Conservation (phyloP, 371 early-diverging fungal species). For the Capniomyces stellatus region DNA sequence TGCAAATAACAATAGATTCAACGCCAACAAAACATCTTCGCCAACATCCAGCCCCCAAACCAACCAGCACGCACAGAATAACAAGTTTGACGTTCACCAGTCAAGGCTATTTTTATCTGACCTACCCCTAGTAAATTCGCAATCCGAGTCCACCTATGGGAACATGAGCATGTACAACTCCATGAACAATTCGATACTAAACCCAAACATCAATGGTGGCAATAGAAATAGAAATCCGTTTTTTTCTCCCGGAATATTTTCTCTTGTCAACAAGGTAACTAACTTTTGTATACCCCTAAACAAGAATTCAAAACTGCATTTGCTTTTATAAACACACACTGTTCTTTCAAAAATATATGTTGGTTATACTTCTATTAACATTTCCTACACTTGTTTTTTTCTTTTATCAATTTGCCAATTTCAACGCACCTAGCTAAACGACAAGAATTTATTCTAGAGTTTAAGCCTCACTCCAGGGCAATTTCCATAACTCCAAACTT, state of each 20-base stretch:
- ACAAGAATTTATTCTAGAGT: too few species aligned
- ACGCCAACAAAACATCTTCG: background rate
- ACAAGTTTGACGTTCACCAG: background rate
- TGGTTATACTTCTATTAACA: too few species aligned
- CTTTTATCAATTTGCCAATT: too few species aligned
- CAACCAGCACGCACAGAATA: conserved; percentile 1
- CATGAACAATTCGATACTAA: conserved; percentile 1
- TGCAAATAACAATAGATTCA: background rate
- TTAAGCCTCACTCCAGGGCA: too few species aligned
- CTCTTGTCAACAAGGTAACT: conserved; percentile 18
- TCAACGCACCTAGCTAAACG: too few species aligned
- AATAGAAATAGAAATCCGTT: background rate
- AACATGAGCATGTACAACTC: conserved; percentile 10
- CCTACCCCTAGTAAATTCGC: conserved; percentile 22
- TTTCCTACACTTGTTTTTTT: too few species aligned
- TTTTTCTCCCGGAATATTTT: conserved; percentile 12
- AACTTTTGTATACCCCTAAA: too few species aligned
- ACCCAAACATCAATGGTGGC: conserved; percentile 2
- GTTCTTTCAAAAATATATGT: too few species aligned
- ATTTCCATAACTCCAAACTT: too few species aligned
- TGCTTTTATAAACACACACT: too few species aligned
- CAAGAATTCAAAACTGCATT: too few species aligned
- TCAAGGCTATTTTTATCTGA: conserved; percentile 11
- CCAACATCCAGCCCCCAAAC: background rate
- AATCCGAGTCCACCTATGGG: background rate